phyloP scores from a whole-genome alignment of 768 basidiomycete species.

The Peribolospora kevripleyi region DNA sequence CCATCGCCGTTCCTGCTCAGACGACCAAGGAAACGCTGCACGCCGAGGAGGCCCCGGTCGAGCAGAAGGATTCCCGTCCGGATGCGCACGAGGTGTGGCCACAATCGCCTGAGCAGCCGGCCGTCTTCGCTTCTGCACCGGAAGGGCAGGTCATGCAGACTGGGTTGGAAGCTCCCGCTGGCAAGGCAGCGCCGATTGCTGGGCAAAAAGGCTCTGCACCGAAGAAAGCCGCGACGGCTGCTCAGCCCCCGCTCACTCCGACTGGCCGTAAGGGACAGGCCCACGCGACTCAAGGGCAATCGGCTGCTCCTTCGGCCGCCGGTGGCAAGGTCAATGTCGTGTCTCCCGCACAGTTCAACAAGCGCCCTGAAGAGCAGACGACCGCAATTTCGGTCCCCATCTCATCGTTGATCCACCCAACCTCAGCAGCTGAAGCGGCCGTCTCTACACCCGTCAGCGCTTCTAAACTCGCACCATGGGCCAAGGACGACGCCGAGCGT shows the following conservation, averaged over 20 bases:
- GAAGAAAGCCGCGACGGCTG: too few species aligned
- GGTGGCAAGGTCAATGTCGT: conserved; percentile 22
- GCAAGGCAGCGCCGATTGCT: too few species aligned
- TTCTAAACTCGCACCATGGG: conserved; percentile 19
- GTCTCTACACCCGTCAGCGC: not conserved
- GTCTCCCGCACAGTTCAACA: not conserved
- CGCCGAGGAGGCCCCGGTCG: conserved; percentile 6
- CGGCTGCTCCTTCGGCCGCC: conserved; percentile 39
- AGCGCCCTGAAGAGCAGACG: not conserved
- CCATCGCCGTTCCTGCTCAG: conserved; percentile 8
- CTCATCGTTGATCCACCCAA: not conserved
- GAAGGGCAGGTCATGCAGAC: not conserved
- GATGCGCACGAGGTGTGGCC: not conserved
- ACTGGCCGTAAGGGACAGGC: not conserved
- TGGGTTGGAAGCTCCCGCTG: not conserved
- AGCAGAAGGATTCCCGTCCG: conserved; percentile 12
- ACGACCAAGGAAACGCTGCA: not conserved
- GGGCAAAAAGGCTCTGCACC: too few species aligned
- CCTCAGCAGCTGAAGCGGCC: conserved; percentile 2
- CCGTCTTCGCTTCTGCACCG: not conserved
- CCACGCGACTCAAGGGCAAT: not conserved
- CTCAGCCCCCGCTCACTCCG: too few species aligned
- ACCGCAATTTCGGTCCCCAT: conserved; percentile 9
- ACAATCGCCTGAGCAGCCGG: not conserved
- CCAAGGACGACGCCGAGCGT: conserved; percentile 29